Percentiles rank a stretch among this genome's conserved stretches.
Evolutionary conservation across 2,329 filamentous ascomycete species (phyloP).

Genomic region (Hymenoscyphus salicellus): DNA sequence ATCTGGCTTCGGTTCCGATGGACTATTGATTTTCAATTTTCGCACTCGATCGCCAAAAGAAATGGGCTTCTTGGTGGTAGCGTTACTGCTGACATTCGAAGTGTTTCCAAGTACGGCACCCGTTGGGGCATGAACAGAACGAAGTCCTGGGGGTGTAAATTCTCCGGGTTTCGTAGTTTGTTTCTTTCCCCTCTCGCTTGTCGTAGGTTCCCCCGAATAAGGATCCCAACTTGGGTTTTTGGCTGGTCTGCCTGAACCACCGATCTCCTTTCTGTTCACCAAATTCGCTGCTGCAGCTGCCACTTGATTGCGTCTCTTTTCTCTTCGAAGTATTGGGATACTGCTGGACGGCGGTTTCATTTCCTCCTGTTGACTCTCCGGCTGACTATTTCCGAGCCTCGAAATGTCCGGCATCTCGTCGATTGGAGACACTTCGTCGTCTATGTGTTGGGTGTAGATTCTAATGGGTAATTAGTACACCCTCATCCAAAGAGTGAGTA

Average conservation of each 20-base stretch:
- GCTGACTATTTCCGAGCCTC: slow-evolving; percentile 19
- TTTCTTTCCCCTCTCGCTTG: slow-evolving; percentile 52
- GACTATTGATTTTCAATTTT: slow-evolving; percentile 38
- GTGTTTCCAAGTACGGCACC: slow-evolving; percentile 25
- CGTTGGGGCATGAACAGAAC: slow-evolving; percentile 20
- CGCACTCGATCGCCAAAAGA: slow-evolving; percentile 48
- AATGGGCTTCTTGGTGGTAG: slow-evolving; percentile 35
- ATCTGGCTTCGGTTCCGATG: slow-evolving; percentile 46
- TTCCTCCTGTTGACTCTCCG: slow-evolving; percentile 14
- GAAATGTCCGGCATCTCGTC: slow-evolving; percentile 35
- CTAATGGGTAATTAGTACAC: slow-evolving; percentile 21
- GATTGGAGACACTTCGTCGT: slow-evolving; percentile 42
- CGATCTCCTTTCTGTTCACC: slow-evolving; percentile 26
- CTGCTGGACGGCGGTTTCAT: slow-evolving; percentile 27
- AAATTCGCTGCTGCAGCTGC: slow-evolving; percentile 28
- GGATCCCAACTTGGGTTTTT: slow-evolving; percentile 59
- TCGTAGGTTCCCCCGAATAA: slow-evolving; percentile 63
- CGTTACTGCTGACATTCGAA: slow-evolving; percentile 25
- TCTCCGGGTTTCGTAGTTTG: slow-evolving; percentile 56
- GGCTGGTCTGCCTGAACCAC: slow-evolving; percentile 22
- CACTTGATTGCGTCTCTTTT: slow-evolving; percentile 33
- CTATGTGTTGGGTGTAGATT: slow-evolving; percentile 20
- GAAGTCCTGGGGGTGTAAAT: slow-evolving; percentile 37
- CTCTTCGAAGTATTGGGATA: slow-evolving; percentile 35
- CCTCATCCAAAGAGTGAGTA: slow-evolving; percentile 8